These are phyloP conservation scores for Tubosaeta sp. DNA, from an alignment of 768 basidiomycete genomes.

Conservation along the genomic window DNA sequence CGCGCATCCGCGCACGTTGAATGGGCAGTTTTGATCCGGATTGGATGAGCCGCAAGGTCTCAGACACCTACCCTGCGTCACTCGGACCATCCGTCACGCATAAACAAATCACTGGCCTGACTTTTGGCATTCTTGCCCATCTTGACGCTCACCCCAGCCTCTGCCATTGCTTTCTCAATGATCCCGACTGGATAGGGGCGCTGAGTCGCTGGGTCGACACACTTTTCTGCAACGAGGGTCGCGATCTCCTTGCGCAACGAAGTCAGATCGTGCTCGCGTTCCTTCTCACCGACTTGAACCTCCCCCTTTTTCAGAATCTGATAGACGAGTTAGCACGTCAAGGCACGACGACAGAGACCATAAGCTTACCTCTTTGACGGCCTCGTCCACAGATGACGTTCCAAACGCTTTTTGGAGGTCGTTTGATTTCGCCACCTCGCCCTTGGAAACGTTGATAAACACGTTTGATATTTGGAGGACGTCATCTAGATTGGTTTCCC, in stretches of 20 bases:
- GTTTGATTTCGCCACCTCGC: constrained; percentile 82
- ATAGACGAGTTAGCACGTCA: neutral
- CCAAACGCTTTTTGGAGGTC: constrained; percentile 93
- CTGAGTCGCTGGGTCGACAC: constrained; percentile 88
- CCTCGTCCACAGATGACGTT: constrained; percentile 63
- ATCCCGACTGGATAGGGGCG: constrained; percentile 90
- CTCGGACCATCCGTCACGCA: neutral
- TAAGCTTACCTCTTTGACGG: constrained; percentile 73
- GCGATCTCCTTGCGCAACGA: constrained; percentile 87
- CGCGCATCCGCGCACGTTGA: constrained; percentile 88
- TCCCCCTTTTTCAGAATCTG: constrained; percentile 96
- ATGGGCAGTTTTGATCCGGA: constrained; percentile 84
- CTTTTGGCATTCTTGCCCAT: constrained; percentile 89
- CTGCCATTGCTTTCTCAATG: constrained; percentile 97
- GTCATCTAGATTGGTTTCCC: constrained; percentile 91
- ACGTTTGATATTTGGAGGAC: constrained; percentile 96
- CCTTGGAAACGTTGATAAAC: constrained; percentile 95
- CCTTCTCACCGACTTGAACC: constrained; percentile 95
- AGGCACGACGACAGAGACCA: neutral
- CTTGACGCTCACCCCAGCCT: constrained; percentile 90
- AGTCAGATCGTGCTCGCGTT: constrained; percentile 85
- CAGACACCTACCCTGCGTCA: constrained; percentile 61
- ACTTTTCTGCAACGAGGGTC: constrained; percentile 91
- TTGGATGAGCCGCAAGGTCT: constrained; percentile 82
- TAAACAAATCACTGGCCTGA: constrained; percentile 51